Evolutionary conservation across 495 filamentous ascomycete species (phyloP).

Genomic region (Aspergillus steynii): DNA sequence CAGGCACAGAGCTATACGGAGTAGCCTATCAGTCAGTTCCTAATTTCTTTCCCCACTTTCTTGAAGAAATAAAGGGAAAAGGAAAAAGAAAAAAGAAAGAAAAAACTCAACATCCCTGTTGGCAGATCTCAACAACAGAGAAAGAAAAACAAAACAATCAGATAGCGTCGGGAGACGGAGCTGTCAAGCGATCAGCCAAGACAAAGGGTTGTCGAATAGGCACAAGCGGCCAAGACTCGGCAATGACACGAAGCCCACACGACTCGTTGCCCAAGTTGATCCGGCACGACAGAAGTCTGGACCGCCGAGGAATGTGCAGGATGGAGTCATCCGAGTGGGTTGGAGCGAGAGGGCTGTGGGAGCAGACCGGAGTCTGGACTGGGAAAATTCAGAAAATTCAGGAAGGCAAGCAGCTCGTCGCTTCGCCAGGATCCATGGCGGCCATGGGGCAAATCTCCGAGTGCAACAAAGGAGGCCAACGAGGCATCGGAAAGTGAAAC

Average conservation of each 20-base stretch:
- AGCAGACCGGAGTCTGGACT: no score
- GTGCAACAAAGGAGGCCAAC: background rate
- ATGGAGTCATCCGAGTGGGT: background rate
- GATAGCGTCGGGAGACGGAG: background rate
- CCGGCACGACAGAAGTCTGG: background rate
- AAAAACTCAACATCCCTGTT: background rate
- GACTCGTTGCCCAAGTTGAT: background rate
- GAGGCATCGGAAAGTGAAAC: conserved; percentile 20
- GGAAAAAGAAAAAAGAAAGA: conserved; percentile 1
- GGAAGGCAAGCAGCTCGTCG: no score
- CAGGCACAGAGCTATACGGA: no score
- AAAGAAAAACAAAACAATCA: background rate
- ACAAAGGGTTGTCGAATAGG: background rate
- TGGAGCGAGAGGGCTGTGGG: background rate
- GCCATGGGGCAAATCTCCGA: conserved; percentile 15
- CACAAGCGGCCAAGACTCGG: background rate
- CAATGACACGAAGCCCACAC: background rate
- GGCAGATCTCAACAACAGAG: background rate
- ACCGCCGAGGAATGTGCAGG: background rate
- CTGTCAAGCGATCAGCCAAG: background rate
- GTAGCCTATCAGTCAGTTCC: background rate
- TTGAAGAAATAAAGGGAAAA: background rate
- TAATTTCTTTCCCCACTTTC: background rate
- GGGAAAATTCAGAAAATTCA: background rate
- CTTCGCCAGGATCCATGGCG: background rate